A percentile compares a stretch with the other conserved stretches of the same genome.
phyloP scores from a whole-genome alignment of 306 rosid species.

The Aeschynomene evenia region DNA sequence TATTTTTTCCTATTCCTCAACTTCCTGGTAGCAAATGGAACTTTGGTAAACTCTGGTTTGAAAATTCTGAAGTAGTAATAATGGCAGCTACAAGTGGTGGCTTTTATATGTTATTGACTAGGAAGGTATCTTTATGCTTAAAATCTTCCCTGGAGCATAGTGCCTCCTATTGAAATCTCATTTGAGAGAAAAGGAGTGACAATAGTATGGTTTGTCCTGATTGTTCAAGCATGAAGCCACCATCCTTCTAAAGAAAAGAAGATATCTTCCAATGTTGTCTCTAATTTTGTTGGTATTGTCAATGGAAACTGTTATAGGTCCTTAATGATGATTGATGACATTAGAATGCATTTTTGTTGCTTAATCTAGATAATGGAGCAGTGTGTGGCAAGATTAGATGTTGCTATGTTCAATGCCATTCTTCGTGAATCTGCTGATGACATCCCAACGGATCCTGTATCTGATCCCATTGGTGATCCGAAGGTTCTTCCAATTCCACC shows the following conservation, averaged over 20 bases:
- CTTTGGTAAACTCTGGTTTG: not conserved
- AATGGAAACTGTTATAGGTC: not conserved
- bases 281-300: not conserved
- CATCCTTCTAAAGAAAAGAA: not conserved
- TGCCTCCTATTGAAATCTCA: not conserved
- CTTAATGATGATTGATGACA: constrained; percentile 23
- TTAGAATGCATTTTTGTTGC: constrained; percentile 16
- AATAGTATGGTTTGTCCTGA: constrained; percentile 14
- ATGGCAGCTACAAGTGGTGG: not conserved
- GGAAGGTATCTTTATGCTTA: not conserved
- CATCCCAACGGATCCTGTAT: constrained; percentile 92
- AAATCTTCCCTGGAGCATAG: not conserved
- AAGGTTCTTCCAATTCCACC: constrained; percentile 80
- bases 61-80: not conserved
- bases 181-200: not conserved
- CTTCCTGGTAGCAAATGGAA: constrained; percentile 11
- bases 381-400: constrained; percentile 87
- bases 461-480: constrained; percentile 87
- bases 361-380: constrained; percentile 87
- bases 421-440: constrained; percentile 91
- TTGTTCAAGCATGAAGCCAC: constrained; percentile 4
- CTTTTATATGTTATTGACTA: not conserved
- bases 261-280: not conserved
- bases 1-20: not conserved
- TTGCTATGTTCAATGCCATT: constrained; percentile 98